Percentiles rank a stretch among this genome's conserved stretches.
These are phyloP conservation scores for Nymphaea colorata DNA, from an alignment of 164 flowering plant species.

Conservation along the genomic window DNA sequence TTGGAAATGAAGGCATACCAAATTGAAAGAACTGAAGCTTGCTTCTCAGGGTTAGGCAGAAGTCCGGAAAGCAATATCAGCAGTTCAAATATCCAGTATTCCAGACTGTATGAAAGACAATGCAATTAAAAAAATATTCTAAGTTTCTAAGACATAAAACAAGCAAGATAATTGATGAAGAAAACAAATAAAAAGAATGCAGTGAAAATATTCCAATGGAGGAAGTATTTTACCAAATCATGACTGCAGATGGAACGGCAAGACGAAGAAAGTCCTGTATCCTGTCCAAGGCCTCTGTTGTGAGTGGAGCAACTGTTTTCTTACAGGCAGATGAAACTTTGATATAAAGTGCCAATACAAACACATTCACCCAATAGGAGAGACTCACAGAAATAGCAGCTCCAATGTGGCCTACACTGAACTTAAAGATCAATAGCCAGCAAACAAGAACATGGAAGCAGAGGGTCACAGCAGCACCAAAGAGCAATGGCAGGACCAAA, in stretches of 20 bases:
- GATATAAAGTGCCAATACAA: slow-evolving; percentile 26
- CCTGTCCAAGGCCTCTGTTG: slow-evolving; percentile 48
- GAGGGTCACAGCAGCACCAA: slow-evolving; percentile 24
- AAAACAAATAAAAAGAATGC: background rate
- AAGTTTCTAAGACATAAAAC: background rate
- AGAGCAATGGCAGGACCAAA: slow-evolving; percentile 30
- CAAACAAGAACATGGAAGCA: slow-evolving; percentile 35
- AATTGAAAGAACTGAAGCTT: slow-evolving; percentile 64
- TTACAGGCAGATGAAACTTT: slow-evolving; percentile 35
- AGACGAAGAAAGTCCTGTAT: slow-evolving; percentile 46
- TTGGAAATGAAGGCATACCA: slow-evolving; percentile 27
- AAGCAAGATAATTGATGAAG: background rate
- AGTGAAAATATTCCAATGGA: background rate
- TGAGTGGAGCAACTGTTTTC: slow-evolving; percentile 45
- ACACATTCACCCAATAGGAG: slow-evolving; percentile 37
- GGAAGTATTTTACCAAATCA: slow-evolving; percentile 46
- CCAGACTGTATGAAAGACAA: slow-evolving; percentile 27
- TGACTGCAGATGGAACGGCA: slow-evolving; percentile 75
- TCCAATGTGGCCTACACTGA: slow-evolving; percentile 26
- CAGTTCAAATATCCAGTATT: slow-evolving; percentile 80
- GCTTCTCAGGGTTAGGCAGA: slow-evolving; percentile 57
- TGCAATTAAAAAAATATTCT: background rate
- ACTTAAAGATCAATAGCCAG: slow-evolving; percentile 39
- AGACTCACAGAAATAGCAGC: slow-evolving; percentile 31
- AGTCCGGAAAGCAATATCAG: slow-evolving; percentile 60